A percentile compares a stretch with the other conserved stretches of the same genome.
phyloP scores from a whole-genome alignment of 78 protist genomes.

The Dictyostelium discoideum region DNA sequence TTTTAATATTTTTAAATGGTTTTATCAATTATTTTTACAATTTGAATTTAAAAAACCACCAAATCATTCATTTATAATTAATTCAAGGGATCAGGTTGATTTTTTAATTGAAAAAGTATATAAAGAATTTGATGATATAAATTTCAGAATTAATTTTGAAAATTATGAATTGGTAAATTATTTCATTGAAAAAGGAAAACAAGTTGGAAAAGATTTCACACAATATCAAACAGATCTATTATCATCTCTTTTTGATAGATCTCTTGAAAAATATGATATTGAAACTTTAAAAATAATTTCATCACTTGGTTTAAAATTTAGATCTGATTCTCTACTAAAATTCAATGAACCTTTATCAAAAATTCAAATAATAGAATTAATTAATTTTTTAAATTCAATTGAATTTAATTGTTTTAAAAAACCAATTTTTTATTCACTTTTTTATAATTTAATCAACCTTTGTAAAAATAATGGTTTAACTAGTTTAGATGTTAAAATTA shows the following conservation, averaged over 20 bases:
- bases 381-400: not conserved
- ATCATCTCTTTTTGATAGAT: not conserved
- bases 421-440: not conserved
- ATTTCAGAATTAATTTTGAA: not conserved
- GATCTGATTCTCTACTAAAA: not conserved
- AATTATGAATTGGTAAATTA: not conserved
- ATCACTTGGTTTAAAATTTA: not conserved
- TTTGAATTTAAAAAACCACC: no score
- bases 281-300: not conserved
- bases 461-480: not conserved
- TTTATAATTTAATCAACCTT: not conserved
- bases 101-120: not conserved
- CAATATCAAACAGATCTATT: not conserved
- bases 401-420: not conserved
- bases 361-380: not conserved
- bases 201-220: not conserved
- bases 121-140: not conserved
- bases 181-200: not conserved
- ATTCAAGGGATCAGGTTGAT: not conserved
- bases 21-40: not conserved
- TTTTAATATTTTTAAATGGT: not conserved
- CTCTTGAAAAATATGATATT: not conserved
- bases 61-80: no score
- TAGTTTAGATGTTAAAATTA: not conserved
- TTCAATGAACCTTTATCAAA: not conserved